A percentile compares a stretch with the other conserved stretches of the same genome.
Conservation (phyloP, 2,329 filamentous ascomycete genomes). For the Exserohilum rostratum region DNA sequence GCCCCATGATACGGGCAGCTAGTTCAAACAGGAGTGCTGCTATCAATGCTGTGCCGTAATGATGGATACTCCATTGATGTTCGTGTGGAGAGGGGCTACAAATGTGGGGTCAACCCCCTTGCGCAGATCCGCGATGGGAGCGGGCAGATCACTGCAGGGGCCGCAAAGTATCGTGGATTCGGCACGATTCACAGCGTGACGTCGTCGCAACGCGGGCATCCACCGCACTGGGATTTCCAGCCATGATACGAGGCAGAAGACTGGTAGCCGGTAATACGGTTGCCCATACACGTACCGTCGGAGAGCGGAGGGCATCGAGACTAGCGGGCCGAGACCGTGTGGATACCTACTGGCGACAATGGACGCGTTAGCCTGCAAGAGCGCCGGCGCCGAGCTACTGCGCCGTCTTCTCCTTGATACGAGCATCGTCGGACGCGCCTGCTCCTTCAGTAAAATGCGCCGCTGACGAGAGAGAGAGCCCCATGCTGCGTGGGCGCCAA, state of each 20-base stretch:
- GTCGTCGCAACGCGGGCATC: too few relatives aligned
- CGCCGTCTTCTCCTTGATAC: background rate
- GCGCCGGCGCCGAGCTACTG: background rate
- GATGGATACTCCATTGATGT: too few relatives aligned
- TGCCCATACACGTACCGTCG: too few relatives aligned
- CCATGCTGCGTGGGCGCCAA: background rate
- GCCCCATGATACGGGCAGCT: too few relatives aligned
- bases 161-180: too few relatives aligned
- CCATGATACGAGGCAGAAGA: too few relatives aligned
- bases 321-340: background rate
- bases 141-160: slow-evolving; percentile 3
- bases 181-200: background rate
- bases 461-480: background rate
- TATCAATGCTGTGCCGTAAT: too few relatives aligned
- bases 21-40: too few relatives aligned
- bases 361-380: background rate
- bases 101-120: background rate
- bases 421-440: background rate
- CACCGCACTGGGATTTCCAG: too few relatives aligned
- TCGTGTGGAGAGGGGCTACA: background rate
- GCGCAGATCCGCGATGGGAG: background rate
- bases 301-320: background rate
- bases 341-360: background rate
- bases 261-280: too few relatives aligned
- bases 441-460: background rate